Conservation (phyloP, 2,329 filamentous ascomycete genomes). For the Bertia moriformis region DNA sequence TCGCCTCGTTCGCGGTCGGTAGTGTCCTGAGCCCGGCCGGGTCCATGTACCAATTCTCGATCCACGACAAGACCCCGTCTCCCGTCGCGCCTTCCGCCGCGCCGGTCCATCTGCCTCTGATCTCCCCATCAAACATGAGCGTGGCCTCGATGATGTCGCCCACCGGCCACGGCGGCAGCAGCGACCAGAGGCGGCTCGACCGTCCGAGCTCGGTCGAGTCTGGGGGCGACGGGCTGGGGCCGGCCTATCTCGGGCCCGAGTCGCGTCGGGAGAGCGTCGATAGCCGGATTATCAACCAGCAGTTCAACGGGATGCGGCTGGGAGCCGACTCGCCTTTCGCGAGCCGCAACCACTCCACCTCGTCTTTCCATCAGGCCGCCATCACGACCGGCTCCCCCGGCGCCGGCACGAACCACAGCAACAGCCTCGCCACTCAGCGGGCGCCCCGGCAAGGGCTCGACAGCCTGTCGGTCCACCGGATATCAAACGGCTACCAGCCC, state of each 20-base stretch:
- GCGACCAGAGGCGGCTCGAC: conserved; percentile 27
- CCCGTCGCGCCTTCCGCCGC: conserved; percentile 33
- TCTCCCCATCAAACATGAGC: conserved; percentile 48
- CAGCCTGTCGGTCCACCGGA: conserved; percentile 36
- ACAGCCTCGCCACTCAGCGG: conserved; percentile 52
- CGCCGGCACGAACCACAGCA: too few species aligned
- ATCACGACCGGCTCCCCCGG: too few species aligned
- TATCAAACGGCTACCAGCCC: conserved; percentile 52
- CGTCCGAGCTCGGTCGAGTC: conserved; percentile 19
- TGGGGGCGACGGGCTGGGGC: conserved; percentile 11
- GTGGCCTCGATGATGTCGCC: conserved; percentile 53
- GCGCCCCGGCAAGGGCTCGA: conserved; percentile 39
- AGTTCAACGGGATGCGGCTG: conserved; percentile 55
- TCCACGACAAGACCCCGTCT: conserved; percentile 47
- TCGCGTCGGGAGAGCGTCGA: conserved; percentile 67
- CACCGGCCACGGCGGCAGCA: conserved; percentile 20
- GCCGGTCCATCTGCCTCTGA: conserved; percentile 33
- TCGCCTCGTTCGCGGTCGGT: conserved; percentile 25
- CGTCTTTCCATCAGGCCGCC: conserved; percentile 59
- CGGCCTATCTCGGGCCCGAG: conserved; percentile 20
- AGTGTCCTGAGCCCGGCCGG: conserved; percentile 22
- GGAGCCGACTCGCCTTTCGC: conserved; percentile 56
- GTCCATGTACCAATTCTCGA: conserved; percentile 33
- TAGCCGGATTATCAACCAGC: conserved; percentile 62
- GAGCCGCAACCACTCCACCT: conserved; percentile 63